Base-by-base conservation (phyloP, 805 yeast species). In the Saccharomycopsis capsularis region DNA sequence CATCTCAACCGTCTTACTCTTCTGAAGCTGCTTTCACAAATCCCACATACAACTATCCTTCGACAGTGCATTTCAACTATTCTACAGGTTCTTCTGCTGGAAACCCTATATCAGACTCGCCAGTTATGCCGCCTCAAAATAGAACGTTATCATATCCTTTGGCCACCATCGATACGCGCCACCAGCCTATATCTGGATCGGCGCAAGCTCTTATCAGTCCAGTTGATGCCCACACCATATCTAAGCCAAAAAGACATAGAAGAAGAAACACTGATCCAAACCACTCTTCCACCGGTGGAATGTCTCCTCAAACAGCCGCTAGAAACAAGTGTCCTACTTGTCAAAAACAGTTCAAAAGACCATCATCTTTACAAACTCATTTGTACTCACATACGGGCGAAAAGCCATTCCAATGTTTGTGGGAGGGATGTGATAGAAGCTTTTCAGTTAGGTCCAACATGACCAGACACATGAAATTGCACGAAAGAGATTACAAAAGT, bases 331-430 rank as follows among this genome's bases (percentile, higher is more conserved):
- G 74, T 51, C 65, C 62, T 15, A 73, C 80, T 16, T 87, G 96
- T 63, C 73, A 77, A 42, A 86, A 87, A 62, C 79, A 77, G 47
- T 88, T 88, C 68, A 82, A 85, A 57, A 75, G 95, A 59, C 90
- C 95, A 6, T 81, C 89, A 9, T 86, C 93, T 1, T 68, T 87
- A 48, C 82, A 81, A 54, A 87, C 90, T 3, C 96, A 88, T 63
- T 70, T 75, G 55, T 76, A 86, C 55, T 82, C 85, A 4, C 96
- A 88, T 62, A 82, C 88, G 0, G 89, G 89, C n/a, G 88, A 81
- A 59, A 82, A 81, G 56, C 89, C 89, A 6, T 82, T 78, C 60
- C 66, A 67, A 48, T 82, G 88, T 61, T 62, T 68, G 15, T 82
- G 85, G 79, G 67, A 67, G 0, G 76, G 74, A 18, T 88, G 96